Base-by-base conservation (phyloP, 2,329 filamentous ascomycete species). In the Plectosphaerella sp. region DNA sequence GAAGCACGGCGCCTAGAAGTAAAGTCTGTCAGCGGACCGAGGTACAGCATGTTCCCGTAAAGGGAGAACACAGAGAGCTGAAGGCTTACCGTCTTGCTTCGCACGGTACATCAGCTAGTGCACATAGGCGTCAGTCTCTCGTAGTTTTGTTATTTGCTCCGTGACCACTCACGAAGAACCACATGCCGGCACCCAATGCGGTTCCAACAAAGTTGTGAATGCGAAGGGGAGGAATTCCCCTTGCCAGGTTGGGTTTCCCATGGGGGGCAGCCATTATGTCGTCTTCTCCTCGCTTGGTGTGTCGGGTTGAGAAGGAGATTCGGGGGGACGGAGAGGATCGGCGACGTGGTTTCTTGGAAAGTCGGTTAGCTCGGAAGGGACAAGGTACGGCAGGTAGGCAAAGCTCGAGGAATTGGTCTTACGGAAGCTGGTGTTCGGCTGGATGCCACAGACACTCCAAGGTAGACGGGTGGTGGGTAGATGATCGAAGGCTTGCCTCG, bases 131-230 rank as follows among this genome's bases (percentile, higher is more conserved):
- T n/a, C 22, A 37, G 33, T 25, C 22, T 11, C 33, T 22, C 16
- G 28, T 12, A 33, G 11, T 33, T 9, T 12, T 2, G 2, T 3
- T 33, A 12, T 12, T 33, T 9, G n/a, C 18, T 43, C n/a, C n/a
- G 41, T 12, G 16, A 11, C 11, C 4, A 77, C 88, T 67, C 83
- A 97, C 92, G 72, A 94, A 99, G 76, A 99, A 97, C 94, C 94
- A 99, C 94, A 97, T 99, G 75, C 88, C 89, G 51, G 94, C 94
- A 61, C 91, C 89, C 57, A 99, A 79, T 56, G 87, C 89, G 45
- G 91, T 97, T 46, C 89, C 93, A 53, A 86, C 82, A 71, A 93
- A 88, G 68, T 90, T 84, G 78, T 97, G 96, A 59, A 96, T 67
- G 48, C 71, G 70, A 39, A 49, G 22, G 43, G 39, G 48, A 16